Percentiles rank a stretch among this genome's conserved stretches.
phyloP scores from a whole-genome alignment of 805 yeast species.

The Suhomyces faveliae region DNA sequence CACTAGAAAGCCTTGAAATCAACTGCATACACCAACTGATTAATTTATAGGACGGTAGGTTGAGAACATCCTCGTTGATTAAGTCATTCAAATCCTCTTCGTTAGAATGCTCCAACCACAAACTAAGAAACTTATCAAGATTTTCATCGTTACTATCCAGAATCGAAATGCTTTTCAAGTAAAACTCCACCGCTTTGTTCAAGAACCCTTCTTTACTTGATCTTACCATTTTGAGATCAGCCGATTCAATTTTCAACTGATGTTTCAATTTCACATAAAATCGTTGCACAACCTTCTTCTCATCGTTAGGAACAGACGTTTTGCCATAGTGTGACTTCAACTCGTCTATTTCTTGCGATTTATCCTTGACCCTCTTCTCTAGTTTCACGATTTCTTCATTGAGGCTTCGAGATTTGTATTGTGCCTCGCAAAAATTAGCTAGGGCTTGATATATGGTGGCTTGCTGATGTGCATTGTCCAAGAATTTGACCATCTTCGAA shows the following conservation, averaged over 20 bases:
- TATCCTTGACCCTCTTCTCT: conserved; percentile 39
- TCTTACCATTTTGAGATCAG: conserved; percentile 40
- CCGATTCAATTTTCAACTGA: conserved; percentile 50
- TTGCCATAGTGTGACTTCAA: conserved; percentile 45
- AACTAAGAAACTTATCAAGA: conserved; percentile 72
- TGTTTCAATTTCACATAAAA: conserved; percentile 49
- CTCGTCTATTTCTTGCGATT: conserved; percentile 48
- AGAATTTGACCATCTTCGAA: conserved; percentile 14
- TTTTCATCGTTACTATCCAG: conserved; percentile 51
- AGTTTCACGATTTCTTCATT: conserved; percentile 45
- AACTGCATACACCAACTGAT: conserved; percentile 83
- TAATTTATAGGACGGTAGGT: conserved; percentile 59
- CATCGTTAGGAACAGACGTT: conserved; percentile 40
- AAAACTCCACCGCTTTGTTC: conserved; percentile 55
- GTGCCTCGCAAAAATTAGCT: conserved; percentile 74
- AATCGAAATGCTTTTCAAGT: conserved; percentile 51
- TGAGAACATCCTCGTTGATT: conserved; percentile 36
- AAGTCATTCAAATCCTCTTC: conserved; percentile 43
- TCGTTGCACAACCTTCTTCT: conserved; percentile 51
- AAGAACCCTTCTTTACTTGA: conserved; percentile 44
- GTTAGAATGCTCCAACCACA: conserved; percentile 71
- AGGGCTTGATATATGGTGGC: conserved; percentile 55
- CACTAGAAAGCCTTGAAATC: conserved; percentile 62
- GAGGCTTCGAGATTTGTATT: conserved; percentile 46
- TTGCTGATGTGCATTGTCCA: conserved; percentile 17